A percentile compares a stretch with the other conserved stretches of the same genome.
These are phyloP conservation scores for Metarhizium humberi DNA, from an alignment of 2,329 filamentous ascomycete species.

Conservation along the genomic window DNA sequence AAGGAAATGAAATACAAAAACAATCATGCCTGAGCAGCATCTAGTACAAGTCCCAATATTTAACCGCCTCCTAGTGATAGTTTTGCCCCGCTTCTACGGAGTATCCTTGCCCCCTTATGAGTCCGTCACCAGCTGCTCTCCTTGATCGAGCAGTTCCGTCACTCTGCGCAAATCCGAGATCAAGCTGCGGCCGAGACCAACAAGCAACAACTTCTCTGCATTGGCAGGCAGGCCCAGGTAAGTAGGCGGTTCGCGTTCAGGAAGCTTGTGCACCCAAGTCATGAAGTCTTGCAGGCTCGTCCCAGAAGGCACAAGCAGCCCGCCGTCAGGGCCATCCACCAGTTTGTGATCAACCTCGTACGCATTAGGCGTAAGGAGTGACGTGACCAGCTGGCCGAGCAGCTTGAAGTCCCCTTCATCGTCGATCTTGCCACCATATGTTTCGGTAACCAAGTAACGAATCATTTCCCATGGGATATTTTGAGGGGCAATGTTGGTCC, in stretches of 20 bases:
- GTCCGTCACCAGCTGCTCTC: conserved; percentile 79
- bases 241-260: conserved; percentile 91
- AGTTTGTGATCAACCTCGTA: conserved; percentile 91
- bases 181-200: conserved; percentile 78
- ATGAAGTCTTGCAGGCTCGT: conserved; percentile 81
- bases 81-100: background rate
- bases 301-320: conserved; percentile 66
- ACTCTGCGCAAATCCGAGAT: conserved; percentile 78
- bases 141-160: conserved; percentile 82
- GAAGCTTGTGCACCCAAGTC: conserved; percentile 82
- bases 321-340: conserved; percentile 56
- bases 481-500: conserved; percentile 85
- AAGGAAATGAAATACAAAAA: background rate
- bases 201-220: conserved; percentile 88
- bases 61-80: background rate
- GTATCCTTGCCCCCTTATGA: conserved; percentile 4
- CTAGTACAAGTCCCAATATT: background rate
- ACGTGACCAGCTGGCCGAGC: conserved; percentile 63
- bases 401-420: conserved; percentile 74
- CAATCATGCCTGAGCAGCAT: background rate
- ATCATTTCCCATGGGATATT: conserved; percentile 98
- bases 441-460: conserved; percentile 80
- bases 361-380: conserved; percentile 74
- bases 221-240: conserved; percentile 91
- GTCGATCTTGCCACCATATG: conserved; percentile 96